Percentiles rank a stretch among this genome's conserved stretches.
These are phyloP conservation scores for Pinus albicaulis DNA, from an alignment of 75 land plant species.

Conservation along the genomic window DNA sequence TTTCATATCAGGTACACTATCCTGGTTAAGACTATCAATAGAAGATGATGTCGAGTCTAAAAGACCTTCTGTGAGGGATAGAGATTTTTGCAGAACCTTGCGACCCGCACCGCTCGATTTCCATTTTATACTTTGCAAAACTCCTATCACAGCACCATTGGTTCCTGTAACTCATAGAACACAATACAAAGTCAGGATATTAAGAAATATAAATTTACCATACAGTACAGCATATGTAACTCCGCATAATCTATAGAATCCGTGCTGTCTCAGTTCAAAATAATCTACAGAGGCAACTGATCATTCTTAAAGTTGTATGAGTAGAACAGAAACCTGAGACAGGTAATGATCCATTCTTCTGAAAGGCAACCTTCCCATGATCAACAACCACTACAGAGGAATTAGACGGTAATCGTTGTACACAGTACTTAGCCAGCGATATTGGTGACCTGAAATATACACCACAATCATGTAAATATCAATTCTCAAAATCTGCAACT, in stretches of 20 bases:
- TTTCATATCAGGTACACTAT: not conserved
- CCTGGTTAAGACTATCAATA: not conserved
- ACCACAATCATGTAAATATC: not conserved
- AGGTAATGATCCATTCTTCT: slow-evolving; percentile 23
- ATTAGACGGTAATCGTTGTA: slow-evolving; percentile 29
- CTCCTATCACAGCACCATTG: too few relatives aligned
- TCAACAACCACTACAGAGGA: slow-evolving; percentile 38
- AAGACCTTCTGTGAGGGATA: not conserved
- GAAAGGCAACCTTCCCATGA: slow-evolving; percentile 33
- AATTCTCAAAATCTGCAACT: not conserved
- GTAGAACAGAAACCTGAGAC: slow-evolving; percentile 1
- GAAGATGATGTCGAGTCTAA: not conserved
- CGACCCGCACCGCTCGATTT: too few relatives aligned
- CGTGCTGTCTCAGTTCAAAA: not conserved
- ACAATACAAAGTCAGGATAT: not conserved
- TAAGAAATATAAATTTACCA: not conserved
- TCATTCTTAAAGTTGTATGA: not conserved
- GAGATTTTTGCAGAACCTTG: not conserved
- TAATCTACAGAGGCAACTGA: not conserved
- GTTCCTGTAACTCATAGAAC: slow-evolving; percentile 4
- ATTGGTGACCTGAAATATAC: slow-evolving; percentile 25
- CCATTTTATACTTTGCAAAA: too few relatives aligned
- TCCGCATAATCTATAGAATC: not conserved
- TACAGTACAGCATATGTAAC: not conserved
- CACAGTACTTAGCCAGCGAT: slow-evolving; percentile 41